Conservation (phyloP, 345 rosid species). For the Kandelia obovata region DNA sequence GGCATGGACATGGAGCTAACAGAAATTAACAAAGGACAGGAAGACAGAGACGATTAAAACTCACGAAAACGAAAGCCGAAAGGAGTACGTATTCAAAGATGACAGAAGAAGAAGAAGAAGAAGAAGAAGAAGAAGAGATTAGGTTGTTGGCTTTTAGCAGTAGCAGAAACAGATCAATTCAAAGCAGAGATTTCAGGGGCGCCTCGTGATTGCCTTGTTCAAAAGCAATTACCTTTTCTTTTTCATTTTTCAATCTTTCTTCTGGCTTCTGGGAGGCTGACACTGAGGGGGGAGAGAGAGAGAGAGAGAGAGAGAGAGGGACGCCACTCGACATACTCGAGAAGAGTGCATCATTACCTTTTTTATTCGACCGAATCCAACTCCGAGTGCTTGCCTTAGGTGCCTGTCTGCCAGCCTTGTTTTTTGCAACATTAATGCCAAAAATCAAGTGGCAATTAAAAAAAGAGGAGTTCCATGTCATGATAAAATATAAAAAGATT, state of each 20-base stretch:
- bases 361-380: constrained; percentile 24
- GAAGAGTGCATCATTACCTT: neutral
- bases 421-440: constrained; percentile 28
- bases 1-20: no score
- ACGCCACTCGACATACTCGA: neutral
- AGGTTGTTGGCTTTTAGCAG: constrained; percentile 43
- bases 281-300: neutral
- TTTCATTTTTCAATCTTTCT: no score
- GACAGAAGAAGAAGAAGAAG: constrained; percentile 6
- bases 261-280: no score
- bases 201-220: constrained; percentile 80
- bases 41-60: neutral
- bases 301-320: neutral
- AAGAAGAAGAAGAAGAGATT: constrained; percentile 31
- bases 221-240: constrained; percentile 27
- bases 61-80: neutral
- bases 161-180: constrained; percentile 44
- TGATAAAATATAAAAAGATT: no score
- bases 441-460: constrained; percentile 19
- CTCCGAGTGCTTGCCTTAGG: neutral
- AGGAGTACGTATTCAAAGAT: constrained; percentile 8
- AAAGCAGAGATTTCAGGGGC: constrained; percentile 60
- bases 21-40: no score
- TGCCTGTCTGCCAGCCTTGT: neutral
- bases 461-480: no score